Evolutionary conservation across 352 stramenopile species (phyloP).

Genomic region (Globisporangium solare): DNA sequence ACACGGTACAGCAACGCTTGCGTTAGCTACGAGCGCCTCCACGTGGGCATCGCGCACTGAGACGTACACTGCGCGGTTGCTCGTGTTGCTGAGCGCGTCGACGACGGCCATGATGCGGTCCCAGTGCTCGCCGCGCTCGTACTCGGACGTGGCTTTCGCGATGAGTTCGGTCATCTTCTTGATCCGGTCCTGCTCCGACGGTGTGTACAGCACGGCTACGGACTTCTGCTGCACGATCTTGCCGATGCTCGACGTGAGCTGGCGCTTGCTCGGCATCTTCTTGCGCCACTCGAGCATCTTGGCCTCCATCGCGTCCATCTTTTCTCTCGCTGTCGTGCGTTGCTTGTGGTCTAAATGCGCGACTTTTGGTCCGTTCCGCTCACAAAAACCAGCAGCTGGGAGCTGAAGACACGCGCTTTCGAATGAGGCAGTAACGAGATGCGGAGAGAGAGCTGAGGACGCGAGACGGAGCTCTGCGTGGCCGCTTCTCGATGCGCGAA

Average conservation of each 20-base stretch:
- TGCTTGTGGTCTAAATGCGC: background rate
- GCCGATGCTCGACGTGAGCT: conserved; percentile 51
- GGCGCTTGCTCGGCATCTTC: conserved; percentile 72
- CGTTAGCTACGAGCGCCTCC: background rate
- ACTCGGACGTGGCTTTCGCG: conserved; percentile 60
- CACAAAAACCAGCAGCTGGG: no score
- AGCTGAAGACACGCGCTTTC: no score
- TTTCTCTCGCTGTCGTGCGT: conserved; percentile 1
- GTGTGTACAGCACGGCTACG: conserved; percentile 68
- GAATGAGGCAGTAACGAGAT: no score
- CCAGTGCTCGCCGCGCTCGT: conserved; percentile 66
- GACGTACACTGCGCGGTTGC: conserved; percentile 52
- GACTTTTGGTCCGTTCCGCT: no score
- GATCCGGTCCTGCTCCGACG: conserved; percentile 68
- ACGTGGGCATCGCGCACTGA: background rate
- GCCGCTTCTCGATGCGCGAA: no score
- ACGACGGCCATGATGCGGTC: conserved; percentile 72
- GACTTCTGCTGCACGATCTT: conserved; percentile 81
- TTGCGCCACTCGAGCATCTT: conserved; percentile 64
- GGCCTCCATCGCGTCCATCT: conserved; percentile 52
- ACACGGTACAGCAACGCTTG: background rate
- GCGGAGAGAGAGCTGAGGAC: no score
- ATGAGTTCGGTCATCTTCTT: conserved; percentile 72
- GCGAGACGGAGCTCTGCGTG: no score
- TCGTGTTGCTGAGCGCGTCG: conserved; percentile 65